Percentiles rank a stretch among this genome's conserved stretches.
phyloP scores from a whole-genome alignment of 345 rosid genomes.

The Clarkia xantiana region DNA sequence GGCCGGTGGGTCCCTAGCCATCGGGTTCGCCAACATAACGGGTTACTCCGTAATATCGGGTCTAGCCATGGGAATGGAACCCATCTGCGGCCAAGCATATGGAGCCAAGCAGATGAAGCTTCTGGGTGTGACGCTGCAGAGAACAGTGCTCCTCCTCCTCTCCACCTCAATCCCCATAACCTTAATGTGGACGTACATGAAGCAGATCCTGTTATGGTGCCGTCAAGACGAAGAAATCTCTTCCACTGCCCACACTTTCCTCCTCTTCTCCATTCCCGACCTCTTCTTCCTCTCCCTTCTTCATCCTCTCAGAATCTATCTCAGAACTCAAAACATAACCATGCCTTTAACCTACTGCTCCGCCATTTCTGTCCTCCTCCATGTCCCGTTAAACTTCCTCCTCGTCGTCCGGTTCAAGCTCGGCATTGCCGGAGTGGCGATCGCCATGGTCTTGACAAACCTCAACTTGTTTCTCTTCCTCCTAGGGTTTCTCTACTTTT shows the following conservation, averaged over 20 bases:
- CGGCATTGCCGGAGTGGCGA: constrained; percentile 80
- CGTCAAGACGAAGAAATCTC: constrained; percentile 78
- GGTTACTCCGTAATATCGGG: constrained; percentile 97
- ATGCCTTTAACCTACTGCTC: constrained; percentile 80
- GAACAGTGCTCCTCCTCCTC: constrained; percentile 90
- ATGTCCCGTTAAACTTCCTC: constrained; percentile 66
- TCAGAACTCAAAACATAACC: constrained; percentile 76
- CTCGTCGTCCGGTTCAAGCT: constrained; percentile 63
- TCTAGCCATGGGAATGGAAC: constrained; percentile 99
- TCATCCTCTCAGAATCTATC: constrained; percentile 81
- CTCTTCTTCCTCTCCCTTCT: constrained; percentile 78
- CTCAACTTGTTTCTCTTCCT: constrained; percentile 62
- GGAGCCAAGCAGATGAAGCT: constrained; percentile 89
- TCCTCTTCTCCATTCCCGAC: constrained; percentile 76
- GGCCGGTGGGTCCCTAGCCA: constrained; percentile 91
- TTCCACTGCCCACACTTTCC: constrained; percentile 62
- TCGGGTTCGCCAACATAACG: constrained; percentile 91
- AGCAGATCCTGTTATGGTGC: constrained; percentile 55
- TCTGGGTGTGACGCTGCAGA: constrained; percentile 79
- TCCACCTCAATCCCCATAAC: constrained; percentile 71
- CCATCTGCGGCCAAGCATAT: constrained; percentile 93
- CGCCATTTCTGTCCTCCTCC: constrained; percentile 70
- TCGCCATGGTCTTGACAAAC: constrained; percentile 82
- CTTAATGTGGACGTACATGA: constrained; percentile 77
- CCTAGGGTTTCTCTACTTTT: constrained; percentile 53